phyloP scores from a whole-genome alignment of 164 flowering plant genomes.

The Berberis thunbergii region DNA sequence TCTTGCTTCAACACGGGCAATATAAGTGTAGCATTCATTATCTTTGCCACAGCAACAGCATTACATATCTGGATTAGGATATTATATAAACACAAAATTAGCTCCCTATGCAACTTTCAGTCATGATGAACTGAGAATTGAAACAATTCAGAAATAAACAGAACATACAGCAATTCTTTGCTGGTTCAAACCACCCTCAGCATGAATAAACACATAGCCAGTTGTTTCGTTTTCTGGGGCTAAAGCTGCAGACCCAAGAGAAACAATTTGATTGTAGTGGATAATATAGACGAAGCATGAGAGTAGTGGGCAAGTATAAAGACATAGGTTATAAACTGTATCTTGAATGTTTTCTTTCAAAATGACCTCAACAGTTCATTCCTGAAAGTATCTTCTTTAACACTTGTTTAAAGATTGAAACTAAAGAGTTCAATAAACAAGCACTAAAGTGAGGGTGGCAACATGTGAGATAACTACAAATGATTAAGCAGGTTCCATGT shows the following conservation, averaged over 20 bases:
- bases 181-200: constrained; percentile 99
- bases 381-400: too few species aligned
- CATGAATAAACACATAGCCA: constrained; percentile 93
- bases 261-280: not conserved
- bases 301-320: not conserved
- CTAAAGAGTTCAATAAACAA: too few species aligned
- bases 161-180: constrained; percentile 90
- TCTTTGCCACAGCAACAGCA: constrained; percentile 99
- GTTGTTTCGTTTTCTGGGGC: constrained; percentile 87
- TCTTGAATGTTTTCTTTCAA: too few species aligned
- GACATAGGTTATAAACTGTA: not conserved
- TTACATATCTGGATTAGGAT: constrained; percentile 60
- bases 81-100: too few species aligned
- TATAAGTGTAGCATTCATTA: constrained; percentile 96
- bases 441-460: not conserved
- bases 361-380: too few species aligned
- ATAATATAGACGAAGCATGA: not conserved
- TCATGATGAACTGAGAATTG: not conserved
- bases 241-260: constrained; percentile 44
- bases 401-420: too few species aligned
- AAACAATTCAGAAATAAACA: not conserved
- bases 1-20: constrained; percentile 97
- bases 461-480: not conserved
- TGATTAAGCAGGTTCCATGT: not conserved
- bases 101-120: too few species aligned